Evolutionary conservation across 805 yeast genomes (phyloP).

Genomic region (Monosporozyma servazzii): DNA sequence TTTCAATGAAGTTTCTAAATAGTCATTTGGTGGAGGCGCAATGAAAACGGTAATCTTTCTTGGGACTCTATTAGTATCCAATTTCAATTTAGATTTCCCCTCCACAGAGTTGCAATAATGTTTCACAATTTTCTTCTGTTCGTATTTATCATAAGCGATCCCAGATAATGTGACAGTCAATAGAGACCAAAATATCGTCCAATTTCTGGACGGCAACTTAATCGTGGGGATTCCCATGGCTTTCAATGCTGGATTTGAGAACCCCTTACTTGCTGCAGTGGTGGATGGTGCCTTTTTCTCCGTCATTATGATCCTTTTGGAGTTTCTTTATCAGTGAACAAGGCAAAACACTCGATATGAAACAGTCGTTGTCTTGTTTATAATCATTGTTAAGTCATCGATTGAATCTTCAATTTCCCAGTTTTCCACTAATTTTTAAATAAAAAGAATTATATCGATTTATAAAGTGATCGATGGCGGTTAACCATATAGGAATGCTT

Average conservation of each 20-base stretch:
- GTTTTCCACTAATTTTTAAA: background rate
- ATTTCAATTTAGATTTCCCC: slow-evolving; percentile 39
- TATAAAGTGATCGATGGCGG: background rate
- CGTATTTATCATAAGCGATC: slow-evolving; percentile 63
- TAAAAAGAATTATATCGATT: too few relatives aligned
- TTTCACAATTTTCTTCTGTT: slow-evolving; percentile 57
- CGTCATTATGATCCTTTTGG: background rate
- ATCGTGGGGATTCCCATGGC: slow-evolving; percentile 78
- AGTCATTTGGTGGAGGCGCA: slow-evolving; percentile 97
- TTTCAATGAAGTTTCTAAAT: slow-evolving; percentile 60
- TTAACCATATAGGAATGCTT: background rate
- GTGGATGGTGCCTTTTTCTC: background rate
- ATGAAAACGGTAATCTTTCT: slow-evolving; percentile 73
- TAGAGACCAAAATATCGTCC: slow-evolving; percentile 82
- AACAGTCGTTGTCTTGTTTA: background rate
- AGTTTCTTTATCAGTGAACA: background rate
- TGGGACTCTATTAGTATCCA: slow-evolving; percentile 45
- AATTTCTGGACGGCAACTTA: slow-evolving; percentile 80
- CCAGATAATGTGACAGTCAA: slow-evolving; percentile 64
- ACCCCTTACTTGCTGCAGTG: slow-evolving; percentile 2
- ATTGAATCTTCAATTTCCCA: too few relatives aligned
- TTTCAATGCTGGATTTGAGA: slow-evolving; percentile 62
- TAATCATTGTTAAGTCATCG: too few relatives aligned
- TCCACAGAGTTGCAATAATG: slow-evolving; percentile 57
- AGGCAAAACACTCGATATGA: too few relatives aligned